Evolutionary conservation across 352 stramenopile species (phyloP).

Genomic region (Plasmopara viticola): DNA sequence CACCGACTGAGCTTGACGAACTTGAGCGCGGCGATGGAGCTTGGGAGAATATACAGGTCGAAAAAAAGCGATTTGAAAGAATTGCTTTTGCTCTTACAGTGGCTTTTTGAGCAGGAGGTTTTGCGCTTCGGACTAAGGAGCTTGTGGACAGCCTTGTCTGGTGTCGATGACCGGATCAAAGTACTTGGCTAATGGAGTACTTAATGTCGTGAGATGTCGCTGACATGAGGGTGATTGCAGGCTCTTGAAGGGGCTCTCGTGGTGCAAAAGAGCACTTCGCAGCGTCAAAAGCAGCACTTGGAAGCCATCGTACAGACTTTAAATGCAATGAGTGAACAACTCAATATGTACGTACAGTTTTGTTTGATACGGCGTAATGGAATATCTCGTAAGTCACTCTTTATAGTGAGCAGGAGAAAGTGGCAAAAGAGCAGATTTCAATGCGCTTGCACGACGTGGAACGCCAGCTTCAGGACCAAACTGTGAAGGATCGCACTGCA

Average conservation of each 20-base stretch:
- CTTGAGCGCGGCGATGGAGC: conserved; percentile 42
- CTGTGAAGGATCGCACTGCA: conserved; percentile 1
- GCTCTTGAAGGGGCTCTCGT: conserved; percentile 16
- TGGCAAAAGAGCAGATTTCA: conserved; percentile 7
- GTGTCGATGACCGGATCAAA: conserved; percentile 18
- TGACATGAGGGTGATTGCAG: conserved; percentile 6
- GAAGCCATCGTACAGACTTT: conserved; percentile 36
- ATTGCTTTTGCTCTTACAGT: conserved; percentile 1
- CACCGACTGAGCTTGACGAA: conserved; percentile 22
- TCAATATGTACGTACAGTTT: conserved; percentile 22
- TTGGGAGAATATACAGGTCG: conserved; percentile 69
- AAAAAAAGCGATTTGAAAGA: background rate
- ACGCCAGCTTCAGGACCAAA: conserved; percentile 6
- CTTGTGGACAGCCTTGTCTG: conserved; percentile 24
- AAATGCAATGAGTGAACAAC: conserved; percentile 42
- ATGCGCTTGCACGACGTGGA: conserved; percentile 12
- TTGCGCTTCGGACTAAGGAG: conserved; percentile 37
- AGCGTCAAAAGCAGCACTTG: conserved; percentile 32
- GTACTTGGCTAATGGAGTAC: conserved; percentile 3
- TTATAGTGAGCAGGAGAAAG: conserved; percentile 18
- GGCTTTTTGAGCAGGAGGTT: conserved; percentile 29
- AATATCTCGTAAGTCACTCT: no score
- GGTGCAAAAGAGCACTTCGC: conserved; percentile 9
- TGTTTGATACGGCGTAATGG: no score
- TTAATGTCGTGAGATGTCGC: background rate